phyloP scores from a whole-genome alignment of 2,329 filamentous ascomycete genomes.

The Fusarium sp. region DNA sequence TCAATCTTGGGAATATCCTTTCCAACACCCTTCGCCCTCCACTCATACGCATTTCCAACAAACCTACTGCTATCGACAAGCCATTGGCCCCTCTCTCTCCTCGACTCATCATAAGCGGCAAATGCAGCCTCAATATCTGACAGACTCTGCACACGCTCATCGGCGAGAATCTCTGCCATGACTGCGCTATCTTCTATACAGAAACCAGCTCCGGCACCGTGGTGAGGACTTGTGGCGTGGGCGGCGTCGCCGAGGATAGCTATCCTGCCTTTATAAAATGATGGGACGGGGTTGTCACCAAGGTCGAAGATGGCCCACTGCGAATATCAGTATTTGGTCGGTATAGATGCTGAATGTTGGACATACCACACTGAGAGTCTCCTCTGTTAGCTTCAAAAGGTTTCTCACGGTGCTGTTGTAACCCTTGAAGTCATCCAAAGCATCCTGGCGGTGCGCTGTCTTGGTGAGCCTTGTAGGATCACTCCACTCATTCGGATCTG shows the following conservation, averaged over 20 bases:
- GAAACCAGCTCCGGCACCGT: conserved; percentile 67
- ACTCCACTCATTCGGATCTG: conserved; percentile 46
- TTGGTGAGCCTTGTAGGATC: conserved; percentile 30
- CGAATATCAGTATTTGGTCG: background rate
- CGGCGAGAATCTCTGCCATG: conserved; percentile 57
- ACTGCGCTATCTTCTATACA: conserved; percentile 62
- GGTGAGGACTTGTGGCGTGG: conserved; percentile 69
- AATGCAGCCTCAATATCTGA: conserved; percentile 39
- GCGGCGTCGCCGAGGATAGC: conserved; percentile 70
- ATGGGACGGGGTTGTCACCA: conserved; percentile 53
- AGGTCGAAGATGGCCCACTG: conserved; percentile 60
- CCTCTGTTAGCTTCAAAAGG: conserved; percentile 44
- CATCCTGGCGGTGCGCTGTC: conserved; percentile 45
- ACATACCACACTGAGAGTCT: conserved; percentile 39
- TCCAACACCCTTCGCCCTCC: conserved; percentile 47
- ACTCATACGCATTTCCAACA: conserved; percentile 54
- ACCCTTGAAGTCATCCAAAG: conserved; percentile 48
- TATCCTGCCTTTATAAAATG: conserved; percentile 54
- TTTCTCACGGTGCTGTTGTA: conserved; percentile 46
- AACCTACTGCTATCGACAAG: conserved; percentile 61
- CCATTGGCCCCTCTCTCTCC: conserved; percentile 60
- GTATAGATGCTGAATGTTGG: background rate
- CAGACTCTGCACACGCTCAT: conserved; percentile 47
- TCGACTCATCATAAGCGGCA: conserved; percentile 60
- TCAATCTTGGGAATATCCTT: conserved; percentile 27